phyloP scores from a whole-genome alignment of 202 grass and related monocot species.

The Schoenoplectus triqueter region DNA sequence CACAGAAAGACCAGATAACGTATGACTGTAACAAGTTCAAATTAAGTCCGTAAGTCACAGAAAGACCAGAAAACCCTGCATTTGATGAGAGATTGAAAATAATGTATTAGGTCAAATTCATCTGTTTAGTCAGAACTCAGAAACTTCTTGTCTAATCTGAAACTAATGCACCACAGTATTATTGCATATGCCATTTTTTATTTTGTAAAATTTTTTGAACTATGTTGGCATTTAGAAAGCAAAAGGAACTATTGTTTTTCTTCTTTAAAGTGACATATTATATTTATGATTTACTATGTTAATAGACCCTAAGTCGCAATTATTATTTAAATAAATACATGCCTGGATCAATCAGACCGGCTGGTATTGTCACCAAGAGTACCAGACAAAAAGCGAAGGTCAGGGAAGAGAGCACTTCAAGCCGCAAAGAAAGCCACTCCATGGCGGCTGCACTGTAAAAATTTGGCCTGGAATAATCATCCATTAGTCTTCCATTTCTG shows the following conservation, averaged over 20 bases:
- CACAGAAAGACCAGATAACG: conserved; percentile 68
- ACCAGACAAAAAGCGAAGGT: conserved; percentile 83
- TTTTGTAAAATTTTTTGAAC: neutral
- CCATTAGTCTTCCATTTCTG: conserved; percentile 59
- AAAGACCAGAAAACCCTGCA: conserved; percentile 81
- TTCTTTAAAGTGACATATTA: neutral
- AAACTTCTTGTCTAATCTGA: neutral
- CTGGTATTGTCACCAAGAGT: conserved; percentile 66
- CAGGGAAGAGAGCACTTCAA: conserved; percentile 67
- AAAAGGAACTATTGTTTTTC: neutral
- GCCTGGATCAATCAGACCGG: conserved; percentile 72
- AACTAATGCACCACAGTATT: neutral
- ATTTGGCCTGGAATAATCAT: conserved; percentile 62
- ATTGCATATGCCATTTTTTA: neutral
- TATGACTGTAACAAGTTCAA: conserved; percentile 67
- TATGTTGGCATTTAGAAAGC: neutral
- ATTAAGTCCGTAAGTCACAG: conserved; percentile 81
- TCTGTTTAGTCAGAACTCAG: neutral
- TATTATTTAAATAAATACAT: conserved; percentile 5
- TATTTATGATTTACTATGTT: neutral
- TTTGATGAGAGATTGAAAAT: conserved; percentile 22
- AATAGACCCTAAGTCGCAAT: neutral
- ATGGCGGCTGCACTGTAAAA: conserved; percentile 60
- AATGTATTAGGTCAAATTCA: conserved; percentile 23
- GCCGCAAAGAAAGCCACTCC: conserved; percentile 70